A percentile compares a stretch with the other conserved stretches of the same genome.
These are phyloP conservation scores for Striga hermonthica DNA, from an alignment of 305 asterid genomes.

Conservation along the genomic window DNA sequence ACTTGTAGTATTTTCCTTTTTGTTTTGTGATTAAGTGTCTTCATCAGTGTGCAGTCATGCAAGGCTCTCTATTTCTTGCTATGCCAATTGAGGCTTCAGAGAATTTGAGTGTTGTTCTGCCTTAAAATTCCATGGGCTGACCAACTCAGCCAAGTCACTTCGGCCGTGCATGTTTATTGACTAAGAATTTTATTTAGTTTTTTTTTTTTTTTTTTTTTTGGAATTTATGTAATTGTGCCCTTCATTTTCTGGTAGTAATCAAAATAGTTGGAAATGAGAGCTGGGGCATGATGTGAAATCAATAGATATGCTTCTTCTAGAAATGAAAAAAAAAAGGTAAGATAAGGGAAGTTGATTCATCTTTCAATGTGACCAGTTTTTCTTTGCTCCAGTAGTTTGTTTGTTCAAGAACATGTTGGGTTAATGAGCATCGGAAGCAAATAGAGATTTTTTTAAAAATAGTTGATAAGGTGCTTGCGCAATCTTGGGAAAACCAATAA, in stretches of 20 bases:
- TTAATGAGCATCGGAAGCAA: too few species aligned
- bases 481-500: too few species aligned
- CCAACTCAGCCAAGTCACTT: neutral
- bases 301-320: neutral
- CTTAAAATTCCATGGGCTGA: neutral
- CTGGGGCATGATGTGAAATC: too few species aligned
- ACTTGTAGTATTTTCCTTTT: neutral
- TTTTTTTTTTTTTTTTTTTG: neutral
- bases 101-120: slow-evolving; percentile 10
- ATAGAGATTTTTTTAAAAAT: too few species aligned
- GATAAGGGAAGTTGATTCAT: neutral
- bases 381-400: neutral
- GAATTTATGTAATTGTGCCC: neutral
- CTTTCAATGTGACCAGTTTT: neutral
- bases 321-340: neutral
- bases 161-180: neutral
- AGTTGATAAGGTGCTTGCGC: too few species aligned
- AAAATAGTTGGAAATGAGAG: too few species aligned
- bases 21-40: slow-evolving; percentile 6
- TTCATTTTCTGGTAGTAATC: neutral
- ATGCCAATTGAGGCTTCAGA: neutral
- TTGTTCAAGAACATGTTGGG: neutral
- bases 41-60: neutral
- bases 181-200: neutral
- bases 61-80: neutral